Evolutionary conservation across 1,284 basidiomycete genomes (phyloP).

Genomic region (Inonotus hispidus): DNA sequence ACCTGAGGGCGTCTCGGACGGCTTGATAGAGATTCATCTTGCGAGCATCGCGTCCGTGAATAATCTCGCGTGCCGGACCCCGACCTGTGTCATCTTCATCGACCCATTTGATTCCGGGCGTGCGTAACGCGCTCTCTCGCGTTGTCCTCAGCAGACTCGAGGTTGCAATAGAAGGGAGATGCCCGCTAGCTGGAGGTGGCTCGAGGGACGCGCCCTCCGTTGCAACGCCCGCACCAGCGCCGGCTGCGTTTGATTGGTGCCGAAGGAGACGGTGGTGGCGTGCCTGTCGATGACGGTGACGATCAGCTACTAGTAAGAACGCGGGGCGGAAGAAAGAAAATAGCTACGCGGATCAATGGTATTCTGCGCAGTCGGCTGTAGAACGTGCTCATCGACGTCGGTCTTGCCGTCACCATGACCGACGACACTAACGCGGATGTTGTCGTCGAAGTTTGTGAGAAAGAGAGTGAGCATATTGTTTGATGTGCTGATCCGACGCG

Average conservation of each 20-base stretch:
- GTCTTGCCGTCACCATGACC: neutral
- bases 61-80: constrained; percentile 39
- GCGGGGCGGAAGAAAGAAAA: neutral
- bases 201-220: constrained; percentile 51
- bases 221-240: constrained; percentile 15
- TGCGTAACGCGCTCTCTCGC: constrained; percentile 64
- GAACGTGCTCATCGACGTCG: neutral
- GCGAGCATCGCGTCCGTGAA: constrained; percentile 77
- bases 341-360: neutral
- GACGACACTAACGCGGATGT: neutral
- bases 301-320: constrained; percentile 14
- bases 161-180: constrained; percentile 60
- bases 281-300: neutral
- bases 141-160: constrained; percentile 58
- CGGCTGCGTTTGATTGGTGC: constrained; percentile 2
- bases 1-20: constrained; percentile 85
- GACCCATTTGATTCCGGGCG: constrained; percentile 64
- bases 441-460: neutral
- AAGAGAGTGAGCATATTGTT: neutral
- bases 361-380: neutral
- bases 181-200: constrained; percentile 68
- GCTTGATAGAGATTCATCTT: constrained; percentile 92
- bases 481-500: constrained; percentile 1
- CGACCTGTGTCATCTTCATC: constrained; percentile 47
- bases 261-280: neutral